These are phyloP conservation scores for Hericium rajendrae DNA, from an alignment of 768 basidiomycete genomes.

Conservation along the genomic window DNA sequence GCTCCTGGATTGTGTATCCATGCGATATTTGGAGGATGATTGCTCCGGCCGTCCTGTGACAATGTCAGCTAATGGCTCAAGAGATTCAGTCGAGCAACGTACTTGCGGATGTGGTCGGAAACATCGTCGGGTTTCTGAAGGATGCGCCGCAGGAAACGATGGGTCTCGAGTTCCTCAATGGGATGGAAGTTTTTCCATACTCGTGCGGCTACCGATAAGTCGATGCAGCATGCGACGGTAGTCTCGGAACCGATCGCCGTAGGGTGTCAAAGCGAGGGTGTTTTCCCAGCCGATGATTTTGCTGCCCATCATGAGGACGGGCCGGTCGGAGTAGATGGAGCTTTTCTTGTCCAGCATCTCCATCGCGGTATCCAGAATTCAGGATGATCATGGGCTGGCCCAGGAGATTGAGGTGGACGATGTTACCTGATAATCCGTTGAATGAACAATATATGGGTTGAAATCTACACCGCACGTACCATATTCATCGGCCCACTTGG, in stretches of 20 bases:
- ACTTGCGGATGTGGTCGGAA: slow-evolving; percentile 2
- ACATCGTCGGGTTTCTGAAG: slow-evolving; percentile 7
- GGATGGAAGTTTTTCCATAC: slow-evolving; percentile 10
- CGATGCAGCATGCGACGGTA: neutral
- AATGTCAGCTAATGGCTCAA: neutral
- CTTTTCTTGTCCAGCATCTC: slow-evolving; percentile 14
- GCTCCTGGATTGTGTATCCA: slow-evolving; percentile 9
- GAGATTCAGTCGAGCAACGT: neutral
- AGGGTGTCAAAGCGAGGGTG: neutral
- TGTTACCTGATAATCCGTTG: neutral
- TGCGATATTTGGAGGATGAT: slow-evolving; percentile 16
- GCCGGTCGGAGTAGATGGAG: slow-evolving; percentile 13
- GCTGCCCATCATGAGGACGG: slow-evolving; percentile 7
- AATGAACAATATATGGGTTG: neutral
- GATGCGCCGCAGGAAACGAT: slow-evolving; percentile 7
- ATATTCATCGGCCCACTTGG: slow-evolving; percentile 14
- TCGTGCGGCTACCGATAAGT: neutral
- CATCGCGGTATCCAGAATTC: slow-evolving; percentile 24
- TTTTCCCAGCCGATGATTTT: neutral
- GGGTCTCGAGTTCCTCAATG: slow-evolving; percentile 8
- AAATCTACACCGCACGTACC: slow-evolving; percentile 4
- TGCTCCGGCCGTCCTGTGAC: slow-evolving; percentile 2
- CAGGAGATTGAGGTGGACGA: slow-evolving; percentile 8
- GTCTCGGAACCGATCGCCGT: neutral
- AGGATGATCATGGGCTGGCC: slow-evolving; percentile 18